Base-by-base conservation (phyloP, 805 yeast species). In the Hemisphaericaspora nanyangensis region DNA sequence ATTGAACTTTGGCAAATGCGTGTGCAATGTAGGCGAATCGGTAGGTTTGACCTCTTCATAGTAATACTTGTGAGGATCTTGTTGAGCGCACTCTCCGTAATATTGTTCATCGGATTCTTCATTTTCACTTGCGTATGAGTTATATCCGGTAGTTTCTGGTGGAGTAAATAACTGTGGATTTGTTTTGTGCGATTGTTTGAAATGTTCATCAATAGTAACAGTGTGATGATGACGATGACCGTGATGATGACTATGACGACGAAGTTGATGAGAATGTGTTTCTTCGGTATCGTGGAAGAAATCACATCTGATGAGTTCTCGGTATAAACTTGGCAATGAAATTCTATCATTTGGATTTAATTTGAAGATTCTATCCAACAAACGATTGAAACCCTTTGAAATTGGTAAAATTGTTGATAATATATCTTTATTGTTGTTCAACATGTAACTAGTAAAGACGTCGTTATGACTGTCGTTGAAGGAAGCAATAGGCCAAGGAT, bases 401-500 rank as follows among this genome's bases (percentile, higher is more conserved):
- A 89, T 74, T 29, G 96, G 95, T 46, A 89, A 63, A 22, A 89
- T 87, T 39, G 76, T 72, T 52, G 70, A 60, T 39, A 89, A 64
- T 5, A 87, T 72, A 8, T 60, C 52, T 31, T 47, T 51, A 10
- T 78, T 71, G 46, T 79, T 77, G 48, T 80, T 76, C 35, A 72
- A 65, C 26, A 78, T 67, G 58, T 74, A 90, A 18, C 79, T 80
- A 43, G 67, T 67, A 61, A 84, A 89, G 0, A 95, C 72, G 30
- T 58, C 61, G 32, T 62, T 62, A 32, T 55, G 58, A 31, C 58
- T 60, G 29, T 73, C 63, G 51, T 82, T 88, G 29, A 77, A 64
- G 37, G 82, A 74, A 8, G 95, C 95, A 49, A 82, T 79, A 36
- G 86, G 76, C 96, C 96, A 89, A 20, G 96, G 96, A 52, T 89